phyloP scores from a whole-genome alignment of 345 rosid species.

The Eucalyptus polyanthemos region DNA sequence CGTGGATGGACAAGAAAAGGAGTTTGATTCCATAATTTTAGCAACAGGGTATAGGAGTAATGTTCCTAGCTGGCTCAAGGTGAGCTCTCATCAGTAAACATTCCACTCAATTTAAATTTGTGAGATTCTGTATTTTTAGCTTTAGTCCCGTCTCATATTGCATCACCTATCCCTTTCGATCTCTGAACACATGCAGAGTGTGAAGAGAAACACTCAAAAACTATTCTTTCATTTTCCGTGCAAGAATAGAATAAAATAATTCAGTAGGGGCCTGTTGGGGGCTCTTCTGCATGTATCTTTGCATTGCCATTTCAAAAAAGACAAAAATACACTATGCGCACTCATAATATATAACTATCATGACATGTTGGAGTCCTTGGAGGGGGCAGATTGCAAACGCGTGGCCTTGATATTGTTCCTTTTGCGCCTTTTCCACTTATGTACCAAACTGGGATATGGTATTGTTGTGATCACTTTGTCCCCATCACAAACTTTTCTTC shows the following conservation, averaged over 20 bases:
- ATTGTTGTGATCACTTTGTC: neutral
- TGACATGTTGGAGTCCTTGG: neutral
- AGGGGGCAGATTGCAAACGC: neutral
- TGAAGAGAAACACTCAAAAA: neutral
- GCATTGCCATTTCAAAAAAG: neutral
- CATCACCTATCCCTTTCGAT: neutral
- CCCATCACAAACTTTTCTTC: neutral
- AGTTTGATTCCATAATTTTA: conserved; percentile 63
- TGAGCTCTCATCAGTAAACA: neutral
- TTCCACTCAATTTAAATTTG: neutral
- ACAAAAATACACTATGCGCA: neutral
- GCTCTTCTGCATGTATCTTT: neutral
- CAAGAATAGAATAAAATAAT: neutral
- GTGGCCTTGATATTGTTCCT: neutral
- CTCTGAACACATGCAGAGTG: neutral
- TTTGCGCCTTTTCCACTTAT: neutral
- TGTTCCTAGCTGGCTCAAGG: conserved; percentile 92
- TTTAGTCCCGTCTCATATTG: neutral
- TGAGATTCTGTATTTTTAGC: neutral
- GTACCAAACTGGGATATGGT: neutral
- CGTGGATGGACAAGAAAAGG: conserved; percentile 65
- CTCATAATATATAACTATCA: neutral
- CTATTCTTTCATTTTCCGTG: neutral
- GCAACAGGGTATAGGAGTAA: conserved; percentile 95
- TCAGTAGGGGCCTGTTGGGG: neutral